phyloP scores from a whole-genome alignment of 306 rosid genomes.

The Quercus gilva region DNA sequence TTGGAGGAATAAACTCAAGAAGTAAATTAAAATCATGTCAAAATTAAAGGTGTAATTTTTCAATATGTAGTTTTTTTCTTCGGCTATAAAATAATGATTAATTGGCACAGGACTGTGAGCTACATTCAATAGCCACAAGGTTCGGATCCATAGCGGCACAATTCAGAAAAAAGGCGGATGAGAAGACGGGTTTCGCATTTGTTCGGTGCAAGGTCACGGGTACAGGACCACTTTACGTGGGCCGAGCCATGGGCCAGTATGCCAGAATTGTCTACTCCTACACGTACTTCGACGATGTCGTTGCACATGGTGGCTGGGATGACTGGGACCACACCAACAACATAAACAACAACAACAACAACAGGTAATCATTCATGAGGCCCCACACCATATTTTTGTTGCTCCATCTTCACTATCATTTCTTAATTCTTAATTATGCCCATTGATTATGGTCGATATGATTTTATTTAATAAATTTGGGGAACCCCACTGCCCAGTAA shows the following conservation, averaged over 20 bases:
- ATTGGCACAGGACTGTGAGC: conserved; percentile 60
- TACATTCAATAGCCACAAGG: conserved; percentile 72
- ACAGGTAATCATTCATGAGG: background rate
- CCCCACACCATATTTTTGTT: background rate
- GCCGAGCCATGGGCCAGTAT: conserved; percentile 80
- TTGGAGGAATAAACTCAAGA: too few species aligned
- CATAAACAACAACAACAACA: conserved; percentile 32
- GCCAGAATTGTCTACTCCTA: conserved; percentile 66
- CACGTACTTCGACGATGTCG: conserved; percentile 67
- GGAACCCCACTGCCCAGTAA: background rate
- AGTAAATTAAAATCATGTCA: too few species aligned
- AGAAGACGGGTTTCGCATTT: conserved; percentile 85
- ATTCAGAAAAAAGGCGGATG: conserved; percentile 38
- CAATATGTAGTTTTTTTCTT: background rate
- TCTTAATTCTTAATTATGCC: background rate
- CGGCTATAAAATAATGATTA: background rate
- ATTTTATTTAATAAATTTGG: background rate
- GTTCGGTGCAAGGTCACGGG: conserved; percentile 71
- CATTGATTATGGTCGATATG: background rate
- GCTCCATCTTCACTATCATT: background rate
- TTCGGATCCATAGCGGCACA: conserved; percentile 93
- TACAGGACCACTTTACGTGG: conserved; percentile 70
- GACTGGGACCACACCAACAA: conserved; percentile 62
- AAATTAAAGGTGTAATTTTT: too few species aligned
- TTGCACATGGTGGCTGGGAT: conserved; percentile 84